Evolutionary conservation across 306 rosid genomes (phyloP), one percentile per base, ranked within the genome.

Genomic region (Prunus armeniaca): DNA sequence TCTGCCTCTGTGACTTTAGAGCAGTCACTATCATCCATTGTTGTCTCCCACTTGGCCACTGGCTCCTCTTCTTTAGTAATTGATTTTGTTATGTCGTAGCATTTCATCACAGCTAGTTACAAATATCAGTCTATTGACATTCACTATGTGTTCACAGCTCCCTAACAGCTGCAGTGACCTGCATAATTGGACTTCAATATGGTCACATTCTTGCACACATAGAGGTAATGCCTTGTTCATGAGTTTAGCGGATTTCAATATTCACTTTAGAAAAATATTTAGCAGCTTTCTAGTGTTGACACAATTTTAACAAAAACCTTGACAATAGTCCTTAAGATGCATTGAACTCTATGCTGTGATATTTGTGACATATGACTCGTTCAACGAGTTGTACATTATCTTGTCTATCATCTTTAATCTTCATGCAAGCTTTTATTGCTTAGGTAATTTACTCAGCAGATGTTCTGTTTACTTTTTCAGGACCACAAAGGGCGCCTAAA

Each of bases 101-200:
- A 54, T 19, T 54, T 19, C 20, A n/a, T 54, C 49, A 12, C 51
- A 54, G 51, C 19, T n/a, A 47, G 32, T 32, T 9, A 38, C 74
- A 54, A 55, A 71, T 46, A 76, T 60, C 45, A 60, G 11, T 55
- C 81, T 75, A 5, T 65, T 71, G 78, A 69, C 74, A 22, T 78
- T 56, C 74, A 74, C 19, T 60, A 22, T 68, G 67, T 78, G 72
- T 76, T 77, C 72, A 49, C 89, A 94, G 98, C 83, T 86, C 97
- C 71, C 60, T 94, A 87, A 87, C 96, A 52, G 94, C 98, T 28
- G 89, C 97, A 51, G 96, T 89, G 72, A 85, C 98, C 18, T 91
- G 97, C 89, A 90, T 94, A 76, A 81, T 94, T 84, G 98, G 98
- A 78, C 97, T 94, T 76, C 98, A 94, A 74, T 94, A 87, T 69